Evolutionary conservation across 2,329 filamentous ascomycete species (phyloP).

Genomic region (Phoma sp.): DNA sequence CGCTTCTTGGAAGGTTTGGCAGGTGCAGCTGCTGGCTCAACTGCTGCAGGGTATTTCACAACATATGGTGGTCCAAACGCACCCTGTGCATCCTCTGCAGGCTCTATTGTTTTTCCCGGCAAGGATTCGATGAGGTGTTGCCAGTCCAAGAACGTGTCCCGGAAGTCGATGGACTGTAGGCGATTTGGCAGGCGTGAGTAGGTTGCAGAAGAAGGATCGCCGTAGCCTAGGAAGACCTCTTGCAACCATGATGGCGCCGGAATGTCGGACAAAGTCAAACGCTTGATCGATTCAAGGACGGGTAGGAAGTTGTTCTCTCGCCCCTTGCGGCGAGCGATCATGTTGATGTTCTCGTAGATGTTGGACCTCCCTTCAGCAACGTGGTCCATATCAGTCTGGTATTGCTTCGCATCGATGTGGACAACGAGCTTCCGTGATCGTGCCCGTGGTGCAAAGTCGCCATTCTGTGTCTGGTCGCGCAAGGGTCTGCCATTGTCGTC

Average conservation of each 20-base stretch:
- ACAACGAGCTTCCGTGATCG: slow-evolving; percentile 76
- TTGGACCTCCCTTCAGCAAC: slow-evolving; percentile 73
- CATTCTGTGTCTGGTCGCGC: slow-evolving; percentile 69
- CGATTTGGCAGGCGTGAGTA: slow-evolving; percentile 84
- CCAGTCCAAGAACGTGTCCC: slow-evolving; percentile 96
- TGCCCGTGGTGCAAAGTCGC: slow-evolving; percentile 66
- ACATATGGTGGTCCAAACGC: slow-evolving; percentile 90
- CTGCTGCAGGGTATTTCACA: slow-evolving; percentile 65
- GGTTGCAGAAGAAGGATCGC: slow-evolving; percentile 85
- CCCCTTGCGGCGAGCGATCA: slow-evolving; percentile 81
- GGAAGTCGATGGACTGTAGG: slow-evolving; percentile 81
- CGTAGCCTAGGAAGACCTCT: slow-evolving; percentile 97
- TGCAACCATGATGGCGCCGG: slow-evolving; percentile 91
- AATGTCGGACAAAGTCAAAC: slow-evolving; percentile 82
- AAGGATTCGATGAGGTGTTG: slow-evolving; percentile 89
- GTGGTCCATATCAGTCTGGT: slow-evolving; percentile 76
- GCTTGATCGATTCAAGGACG: slow-evolving; percentile 89
- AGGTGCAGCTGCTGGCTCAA: slow-evolving; percentile 54
- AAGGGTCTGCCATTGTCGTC: slow-evolving; percentile 83
- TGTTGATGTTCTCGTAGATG: slow-evolving; percentile 83
- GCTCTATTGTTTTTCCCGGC: slow-evolving; percentile 85
- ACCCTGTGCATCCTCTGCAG: slow-evolving; percentile 71
- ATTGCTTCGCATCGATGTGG: slow-evolving; percentile 79
- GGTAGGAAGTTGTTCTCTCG: slow-evolving; percentile 98
- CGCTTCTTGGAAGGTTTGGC: slow-evolving; percentile 80